Evolutionary conservation across 805 yeast genomes (phyloP).

Genomic region (Saccharomycopsis amapae): DNA sequence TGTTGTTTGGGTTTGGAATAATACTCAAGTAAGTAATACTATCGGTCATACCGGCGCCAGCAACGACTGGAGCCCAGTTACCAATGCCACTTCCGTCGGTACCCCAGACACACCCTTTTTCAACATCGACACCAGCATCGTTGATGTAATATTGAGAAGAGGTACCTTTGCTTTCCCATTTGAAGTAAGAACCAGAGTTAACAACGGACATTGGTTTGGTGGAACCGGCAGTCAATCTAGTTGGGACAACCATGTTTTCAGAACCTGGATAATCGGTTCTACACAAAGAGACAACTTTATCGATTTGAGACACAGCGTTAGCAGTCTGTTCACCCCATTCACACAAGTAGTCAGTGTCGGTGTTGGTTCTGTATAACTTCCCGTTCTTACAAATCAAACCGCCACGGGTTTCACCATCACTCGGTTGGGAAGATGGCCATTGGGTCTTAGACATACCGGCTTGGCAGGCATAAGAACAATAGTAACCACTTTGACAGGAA

Average conservation of each 20-base stretch:
- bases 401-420: constrained; percentile 87
- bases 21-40: constrained; percentile 78
- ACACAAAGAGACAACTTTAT: constrained; percentile 76
- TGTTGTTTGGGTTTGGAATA: constrained; percentile 93
- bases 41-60: constrained; percentile 83
- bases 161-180: constrained; percentile 74
- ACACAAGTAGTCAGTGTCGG: constrained; percentile 63
- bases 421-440: constrained; percentile 88
- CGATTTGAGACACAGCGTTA: constrained; percentile 54
- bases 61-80: constrained; percentile 95
- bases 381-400: constrained; percentile 86
- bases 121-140: constrained; percentile 85
- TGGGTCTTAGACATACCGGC: constrained; percentile 99
- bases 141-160: constrained; percentile 96
- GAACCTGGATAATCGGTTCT: constrained; percentile 99
- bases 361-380: constrained; percentile 73
- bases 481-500: constrained; percentile 78
- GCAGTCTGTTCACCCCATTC: constrained; percentile 78
- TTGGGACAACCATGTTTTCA: constrained; percentile 96
- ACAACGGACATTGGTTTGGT: constrained; percentile 69
- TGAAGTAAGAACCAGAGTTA: constrained; percentile 66
- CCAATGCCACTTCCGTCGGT: constrained; percentile 70
- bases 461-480: constrained; percentile 97
- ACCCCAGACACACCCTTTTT: constrained; percentile 96
- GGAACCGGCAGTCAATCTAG: constrained; percentile 65